These are phyloP conservation scores for Tuber indicum DNA, from an alignment of 495 filamentous ascomycete species.

Conservation along the genomic window DNA sequence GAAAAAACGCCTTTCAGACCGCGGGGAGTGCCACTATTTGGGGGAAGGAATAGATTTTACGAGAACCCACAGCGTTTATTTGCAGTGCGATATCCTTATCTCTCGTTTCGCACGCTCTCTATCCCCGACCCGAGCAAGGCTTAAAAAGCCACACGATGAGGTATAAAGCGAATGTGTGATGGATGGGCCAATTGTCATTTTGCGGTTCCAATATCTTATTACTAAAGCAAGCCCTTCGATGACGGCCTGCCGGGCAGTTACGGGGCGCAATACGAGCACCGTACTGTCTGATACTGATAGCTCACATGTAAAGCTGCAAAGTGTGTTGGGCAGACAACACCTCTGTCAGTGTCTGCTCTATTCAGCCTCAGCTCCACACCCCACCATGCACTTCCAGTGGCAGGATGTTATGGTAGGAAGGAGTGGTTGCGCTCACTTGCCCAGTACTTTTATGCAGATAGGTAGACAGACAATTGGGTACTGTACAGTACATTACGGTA, in stretches of 20 bases:
- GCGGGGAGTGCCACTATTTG: background rate
- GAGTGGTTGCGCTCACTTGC: background rate
- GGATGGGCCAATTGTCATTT: background rate
- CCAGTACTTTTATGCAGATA: background rate
- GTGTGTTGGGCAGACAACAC: background rate
- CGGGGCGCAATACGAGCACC: background rate
- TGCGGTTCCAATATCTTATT: background rate
- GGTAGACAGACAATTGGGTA: background rate
- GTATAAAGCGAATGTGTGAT: background rate
- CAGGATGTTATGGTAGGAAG: no score
- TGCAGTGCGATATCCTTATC: background rate
- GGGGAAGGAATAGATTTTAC: background rate
- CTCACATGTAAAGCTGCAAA: background rate
- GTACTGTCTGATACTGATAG: background rate
- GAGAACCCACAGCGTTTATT: no score
- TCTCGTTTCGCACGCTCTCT: fast-evolving
- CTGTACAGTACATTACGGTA: no score
- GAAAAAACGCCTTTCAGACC: no score
- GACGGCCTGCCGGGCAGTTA: background rate
- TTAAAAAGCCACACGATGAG: background rate
- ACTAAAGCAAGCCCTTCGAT: background rate
- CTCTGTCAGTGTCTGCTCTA: background rate
- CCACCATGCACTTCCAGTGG: background rate
- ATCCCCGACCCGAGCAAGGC: background rate
- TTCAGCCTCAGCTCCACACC: background rate